Conservation (phyloP, 176 grass and related monocot species). For the Musa itinerans region DNA sequence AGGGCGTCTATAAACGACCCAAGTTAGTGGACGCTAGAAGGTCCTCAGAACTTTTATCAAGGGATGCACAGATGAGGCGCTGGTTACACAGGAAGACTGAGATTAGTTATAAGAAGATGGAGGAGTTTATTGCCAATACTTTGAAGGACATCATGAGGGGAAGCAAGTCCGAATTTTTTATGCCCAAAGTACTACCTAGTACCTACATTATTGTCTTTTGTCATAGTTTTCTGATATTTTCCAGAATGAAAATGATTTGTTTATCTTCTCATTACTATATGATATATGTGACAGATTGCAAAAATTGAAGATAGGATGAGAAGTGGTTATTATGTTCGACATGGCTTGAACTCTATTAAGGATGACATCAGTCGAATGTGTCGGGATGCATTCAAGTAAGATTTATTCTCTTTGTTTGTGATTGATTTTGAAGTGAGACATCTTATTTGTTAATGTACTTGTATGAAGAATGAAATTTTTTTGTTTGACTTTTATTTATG, state of each 20-base stretch:
- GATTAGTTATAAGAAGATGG: conserved; percentile 70
- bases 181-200: conserved; percentile 53
- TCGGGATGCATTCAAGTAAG: conserved; percentile 89
- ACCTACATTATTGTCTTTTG: conserved; percentile 11
- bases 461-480: neutral
- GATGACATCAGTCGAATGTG: conserved; percentile 96
- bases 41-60: conserved; percentile 71
- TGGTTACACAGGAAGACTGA: conserved; percentile 87
- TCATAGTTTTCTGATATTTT: neutral
- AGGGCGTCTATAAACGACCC: conserved; percentile 93
- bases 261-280: neutral
- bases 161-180: conserved; percentile 76
- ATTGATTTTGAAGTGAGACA: neutral
- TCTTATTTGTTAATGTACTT: neutral
- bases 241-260: conserved; percentile 3
- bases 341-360: conserved; percentile 77
- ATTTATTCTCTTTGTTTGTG: neutral
- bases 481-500: neutral
- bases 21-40: conserved; percentile 93
- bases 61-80: conserved; percentile 96
- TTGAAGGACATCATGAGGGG: conserved; percentile 87
- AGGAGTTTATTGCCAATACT: conserved; percentile 64
- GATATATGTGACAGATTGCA: conserved; percentile 53
- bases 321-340: conserved; percentile 85
- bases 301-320: conserved; percentile 90